phyloP scores from a whole-genome alignment of 2,329 filamentous ascomycete genomes.

The Polychaeton citri region DNA sequence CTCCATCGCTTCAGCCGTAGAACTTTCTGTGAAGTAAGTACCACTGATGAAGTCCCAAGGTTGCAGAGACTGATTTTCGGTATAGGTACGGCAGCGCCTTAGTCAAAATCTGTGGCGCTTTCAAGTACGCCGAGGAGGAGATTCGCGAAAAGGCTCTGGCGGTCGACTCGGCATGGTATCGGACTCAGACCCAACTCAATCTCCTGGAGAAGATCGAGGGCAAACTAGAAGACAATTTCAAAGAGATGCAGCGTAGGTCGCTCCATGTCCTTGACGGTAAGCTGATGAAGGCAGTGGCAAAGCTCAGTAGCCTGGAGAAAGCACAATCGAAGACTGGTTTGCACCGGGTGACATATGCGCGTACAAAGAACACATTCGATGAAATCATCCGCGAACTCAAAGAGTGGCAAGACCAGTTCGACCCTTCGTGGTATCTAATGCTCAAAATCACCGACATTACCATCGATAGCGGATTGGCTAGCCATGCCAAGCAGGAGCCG shows the following conservation, averaged over 20 bases:
- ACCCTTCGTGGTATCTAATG: slow-evolving; percentile 24
- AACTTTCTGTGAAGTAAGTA: background rate
- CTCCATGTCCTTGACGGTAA: slow-evolving; percentile 9
- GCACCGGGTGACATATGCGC: background rate
- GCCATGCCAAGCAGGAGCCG: too few species aligned
- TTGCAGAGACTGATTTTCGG: too few species aligned
- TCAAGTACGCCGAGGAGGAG: slow-evolving; percentile 10
- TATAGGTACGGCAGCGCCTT: slow-evolving; percentile 2
- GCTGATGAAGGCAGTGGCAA: slow-evolving; percentile 4
- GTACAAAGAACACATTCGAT: slow-evolving; percentile 7
- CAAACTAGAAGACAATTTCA: slow-evolving; percentile 10
- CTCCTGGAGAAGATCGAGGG: slow-evolving; percentile 10
- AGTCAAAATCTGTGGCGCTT: slow-evolving; percentile 3
- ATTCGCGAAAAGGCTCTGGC: slow-evolving; percentile 8
- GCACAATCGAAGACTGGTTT: slow-evolving; percentile 1
- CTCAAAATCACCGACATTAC: slow-evolving; percentile 10
- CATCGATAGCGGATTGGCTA: slow-evolving; percentile 15
- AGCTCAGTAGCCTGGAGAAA: slow-evolving; percentile 5
- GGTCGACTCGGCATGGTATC: slow-evolving; percentile 10
- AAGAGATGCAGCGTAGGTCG: slow-evolving; percentile 9
- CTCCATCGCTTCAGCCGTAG: background rate
- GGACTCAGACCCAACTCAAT: slow-evolving; percentile 14
- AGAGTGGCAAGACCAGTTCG: slow-evolving; percentile 20
- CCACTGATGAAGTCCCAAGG: too few species aligned
- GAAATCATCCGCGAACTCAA: slow-evolving; percentile 19